phyloP scores from a whole-genome alignment of 2,329 filamentous ascomycete genomes.

The Graphilbum ipis-grandicollis region DNA sequence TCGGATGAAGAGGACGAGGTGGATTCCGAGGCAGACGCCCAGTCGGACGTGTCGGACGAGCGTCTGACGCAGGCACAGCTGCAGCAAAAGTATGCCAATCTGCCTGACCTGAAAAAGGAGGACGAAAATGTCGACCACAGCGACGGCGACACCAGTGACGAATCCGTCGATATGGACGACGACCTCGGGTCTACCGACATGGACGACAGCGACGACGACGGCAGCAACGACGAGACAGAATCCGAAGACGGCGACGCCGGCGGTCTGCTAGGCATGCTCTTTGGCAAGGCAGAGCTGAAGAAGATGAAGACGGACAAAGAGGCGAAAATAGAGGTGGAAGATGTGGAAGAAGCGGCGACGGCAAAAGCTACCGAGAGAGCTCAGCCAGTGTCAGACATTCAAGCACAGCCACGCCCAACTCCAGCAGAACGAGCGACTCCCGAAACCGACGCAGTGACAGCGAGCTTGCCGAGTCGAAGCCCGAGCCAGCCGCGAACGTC shows the following conservation, averaged over 20 bases:
- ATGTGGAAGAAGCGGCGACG: slow-evolving; percentile 11
- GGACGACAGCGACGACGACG: slow-evolving; percentile 24
- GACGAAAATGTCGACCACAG: slow-evolving; percentile 10
- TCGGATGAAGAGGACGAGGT: slow-evolving; percentile 33
- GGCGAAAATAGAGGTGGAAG: slow-evolving; percentile 9
- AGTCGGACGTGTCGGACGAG: slow-evolving; percentile 39
- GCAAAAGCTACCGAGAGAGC: not conserved
- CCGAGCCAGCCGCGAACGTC: slow-evolving; percentile 29
- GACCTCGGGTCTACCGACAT: slow-evolving; percentile 43
- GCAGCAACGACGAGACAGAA: slow-evolving; percentile 23
- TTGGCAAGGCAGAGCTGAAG: slow-evolving; percentile 39
- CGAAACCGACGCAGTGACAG: slow-evolving; percentile 25
- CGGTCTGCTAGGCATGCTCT: slow-evolving; percentile 38
- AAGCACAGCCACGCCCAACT: too few species aligned
- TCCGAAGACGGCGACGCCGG: slow-evolving; percentile 21
- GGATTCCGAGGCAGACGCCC: slow-evolving; percentile 34
- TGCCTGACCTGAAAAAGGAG: slow-evolving; percentile 29
- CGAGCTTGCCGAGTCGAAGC: slow-evolving; percentile 23
- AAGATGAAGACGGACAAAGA: slow-evolving; percentile 27
- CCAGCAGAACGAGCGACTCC: slow-evolving; percentile 15
- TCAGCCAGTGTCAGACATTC: too few species aligned
- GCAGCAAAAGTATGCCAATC: slow-evolving; percentile 48
- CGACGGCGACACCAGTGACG: slow-evolving; percentile 33
- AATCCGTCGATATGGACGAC: slow-evolving; percentile 53
- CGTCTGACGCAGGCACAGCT: slow-evolving; percentile 52